Conservation (phyloP, 208 protist species). For the Borovskyia barvae region DNA sequence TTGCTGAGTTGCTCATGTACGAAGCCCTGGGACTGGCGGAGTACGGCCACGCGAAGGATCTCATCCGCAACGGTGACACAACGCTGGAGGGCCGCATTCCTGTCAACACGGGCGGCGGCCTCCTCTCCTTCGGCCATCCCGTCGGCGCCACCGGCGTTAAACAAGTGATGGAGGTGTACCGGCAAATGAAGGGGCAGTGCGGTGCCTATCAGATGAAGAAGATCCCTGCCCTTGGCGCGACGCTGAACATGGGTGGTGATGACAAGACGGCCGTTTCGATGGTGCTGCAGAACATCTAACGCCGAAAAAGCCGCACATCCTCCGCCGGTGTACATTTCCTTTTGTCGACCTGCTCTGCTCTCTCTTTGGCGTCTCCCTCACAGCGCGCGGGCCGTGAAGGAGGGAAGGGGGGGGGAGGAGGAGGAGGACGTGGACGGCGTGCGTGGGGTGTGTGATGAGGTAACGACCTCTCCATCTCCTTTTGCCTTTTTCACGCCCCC, state of each 20-base stretch:
- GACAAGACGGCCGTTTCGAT: slow-evolving; percentile 90
- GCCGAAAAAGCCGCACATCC: not conserved
- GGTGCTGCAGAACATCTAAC: slow-evolving; percentile 83
- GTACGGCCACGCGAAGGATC: slow-evolving; percentile 76
- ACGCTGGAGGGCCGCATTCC: slow-evolving; percentile 75
- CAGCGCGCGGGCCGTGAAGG: not conserved
- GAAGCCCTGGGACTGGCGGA: slow-evolving; percentile 90
- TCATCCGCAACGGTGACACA: slow-evolving; percentile 78
- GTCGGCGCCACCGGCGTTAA: slow-evolving; percentile 91
- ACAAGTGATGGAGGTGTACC: slow-evolving; percentile 91
- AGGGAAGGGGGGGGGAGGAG: not conserved
- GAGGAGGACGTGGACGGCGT: too few relatives aligned
- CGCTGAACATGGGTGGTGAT: slow-evolving; percentile 92
- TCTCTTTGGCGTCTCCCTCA: slow-evolving; percentile 6
- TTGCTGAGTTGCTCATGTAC: slow-evolving; percentile 92
- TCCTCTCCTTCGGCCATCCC: slow-evolving; percentile 91
- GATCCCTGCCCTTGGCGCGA: slow-evolving; percentile 72
- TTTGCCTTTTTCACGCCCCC: too few relatives aligned
- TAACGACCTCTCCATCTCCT: too few relatives aligned
- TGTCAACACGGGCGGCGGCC: slow-evolving; percentile 91
- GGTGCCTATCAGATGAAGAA: slow-evolving; percentile 90
- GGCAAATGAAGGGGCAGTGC: slow-evolving; percentile 91
- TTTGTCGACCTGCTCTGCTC: slow-evolving; percentile 17
- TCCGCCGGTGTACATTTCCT: slow-evolving; percentile 1
- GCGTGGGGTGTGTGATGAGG: too few relatives aligned